These are phyloP conservation scores for Fusarium irregulare DNA, from an alignment of 2,329 filamentous ascomycete genomes.

Conservation along the genomic window DNA sequence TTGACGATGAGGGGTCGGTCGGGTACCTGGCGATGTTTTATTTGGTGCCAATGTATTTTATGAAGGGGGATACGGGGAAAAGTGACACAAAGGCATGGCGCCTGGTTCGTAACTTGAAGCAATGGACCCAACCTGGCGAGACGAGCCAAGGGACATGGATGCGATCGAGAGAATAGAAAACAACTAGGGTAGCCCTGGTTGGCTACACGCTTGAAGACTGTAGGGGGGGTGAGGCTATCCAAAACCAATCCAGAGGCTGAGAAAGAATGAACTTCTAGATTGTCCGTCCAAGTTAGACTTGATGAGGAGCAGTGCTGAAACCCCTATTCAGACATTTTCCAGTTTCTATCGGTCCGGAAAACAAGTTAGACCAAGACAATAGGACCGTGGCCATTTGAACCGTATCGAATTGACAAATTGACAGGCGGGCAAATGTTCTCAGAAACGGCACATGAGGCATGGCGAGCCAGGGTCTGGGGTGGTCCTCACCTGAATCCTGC, in stretches of 20 bases:
- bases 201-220: slow-evolving; percentile 14
- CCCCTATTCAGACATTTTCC: slow-evolving; percentile 13
- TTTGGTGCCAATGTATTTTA: slow-evolving; percentile 48
- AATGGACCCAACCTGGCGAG: slow-evolving; percentile 46
- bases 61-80: slow-evolving; percentile 49
- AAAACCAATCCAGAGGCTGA: slow-evolving; percentile 17
- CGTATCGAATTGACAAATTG: slow-evolving; percentile 19
- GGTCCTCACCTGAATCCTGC: slow-evolving; percentile 47
- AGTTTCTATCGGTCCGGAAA: neutral
- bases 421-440: slow-evolving; percentile 29
- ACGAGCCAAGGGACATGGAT: slow-evolving; percentile 45
- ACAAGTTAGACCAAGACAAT: slow-evolving; percentile 4
- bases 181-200: slow-evolving; percentile 35
- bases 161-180: slow-evolving; percentile 39
- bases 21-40: slow-evolving; percentile 48
- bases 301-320: slow-evolving; percentile 20
- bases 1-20: slow-evolving; percentile 45
- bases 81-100: slow-evolving; percentile 47
- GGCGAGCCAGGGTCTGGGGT: slow-evolving; percentile 40
- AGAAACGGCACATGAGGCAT: slow-evolving; percentile 37
- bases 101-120: slow-evolving; percentile 49
- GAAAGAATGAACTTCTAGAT: slow-evolving; percentile 20
- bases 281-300: neutral
- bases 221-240: slow-evolving; percentile 37
- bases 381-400: slow-evolving; percentile 2